These are phyloP conservation scores for Lactifluus echinatus DNA, from an alignment of 768 basidiomycete species.

Conservation along the genomic window DNA sequence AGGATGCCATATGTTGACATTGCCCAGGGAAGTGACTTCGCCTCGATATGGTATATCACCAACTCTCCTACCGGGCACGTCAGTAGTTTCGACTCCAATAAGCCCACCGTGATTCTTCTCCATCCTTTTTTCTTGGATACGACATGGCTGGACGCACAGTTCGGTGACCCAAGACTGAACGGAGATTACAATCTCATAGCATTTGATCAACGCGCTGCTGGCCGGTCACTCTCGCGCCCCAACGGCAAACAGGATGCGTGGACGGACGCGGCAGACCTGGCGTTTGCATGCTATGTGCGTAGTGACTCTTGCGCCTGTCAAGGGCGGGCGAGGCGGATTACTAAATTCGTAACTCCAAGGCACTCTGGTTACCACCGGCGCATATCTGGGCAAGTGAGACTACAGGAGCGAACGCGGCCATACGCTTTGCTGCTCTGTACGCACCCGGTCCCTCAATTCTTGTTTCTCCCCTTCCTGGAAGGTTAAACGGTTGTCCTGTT, in stretches of 20 bases:
- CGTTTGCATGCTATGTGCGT: slow-evolving; percentile 21
- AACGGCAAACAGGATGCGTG: slow-evolving; percentile 24
- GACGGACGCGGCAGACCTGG: slow-evolving; percentile 26
- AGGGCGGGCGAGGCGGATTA: background rate
- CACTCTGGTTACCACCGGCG: slow-evolving; percentile 22
- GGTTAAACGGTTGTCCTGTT: background rate
- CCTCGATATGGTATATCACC: slow-evolving; percentile 26
- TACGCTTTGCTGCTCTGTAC: slow-evolving; percentile 22
- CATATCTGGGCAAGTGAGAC: slow-evolving; percentile 26
- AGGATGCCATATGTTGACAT: slow-evolving; percentile 22
- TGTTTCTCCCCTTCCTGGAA: background rate
- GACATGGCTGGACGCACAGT: slow-evolving; percentile 24
- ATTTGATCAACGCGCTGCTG: slow-evolving; percentile 24
- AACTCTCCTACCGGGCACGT: slow-evolving; percentile 23
- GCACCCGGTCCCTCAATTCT: background rate
- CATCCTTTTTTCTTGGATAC: slow-evolving; percentile 25
- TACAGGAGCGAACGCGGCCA: slow-evolving; percentile 21
- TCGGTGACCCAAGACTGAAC: slow-evolving; percentile 24
- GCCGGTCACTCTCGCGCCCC: slow-evolving; percentile 18
- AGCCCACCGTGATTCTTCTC: slow-evolving; percentile 24
- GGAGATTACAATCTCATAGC: slow-evolving; percentile 24
- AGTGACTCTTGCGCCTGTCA: background rate
- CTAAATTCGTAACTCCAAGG: slow-evolving; percentile 6
- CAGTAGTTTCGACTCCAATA: slow-evolving; percentile 21
- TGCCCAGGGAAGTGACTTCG: slow-evolving; percentile 17